Percentiles rank a stretch among this genome's conserved stretches.
phyloP scores from a whole-genome alignment of 805 yeast species.

The Wickerhamiella cacticola region DNA sequence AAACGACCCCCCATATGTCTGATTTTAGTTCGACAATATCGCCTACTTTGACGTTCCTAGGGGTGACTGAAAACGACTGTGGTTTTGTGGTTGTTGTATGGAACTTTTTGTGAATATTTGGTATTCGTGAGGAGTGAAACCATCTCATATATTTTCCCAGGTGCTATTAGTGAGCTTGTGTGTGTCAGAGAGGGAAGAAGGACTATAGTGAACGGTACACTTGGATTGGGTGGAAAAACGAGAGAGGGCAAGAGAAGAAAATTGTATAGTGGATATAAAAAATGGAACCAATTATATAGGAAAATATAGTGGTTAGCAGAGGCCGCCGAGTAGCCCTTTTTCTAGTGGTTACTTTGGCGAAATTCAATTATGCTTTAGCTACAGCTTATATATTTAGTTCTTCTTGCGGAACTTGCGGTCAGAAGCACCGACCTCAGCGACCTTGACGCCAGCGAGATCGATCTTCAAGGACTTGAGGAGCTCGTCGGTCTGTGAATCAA shows the following conservation, averaged over 20 bases:
- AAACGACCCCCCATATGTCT: slow-evolving; percentile 17
- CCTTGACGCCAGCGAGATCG: slow-evolving; percentile 35
- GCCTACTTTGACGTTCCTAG: slow-evolving; percentile 16
- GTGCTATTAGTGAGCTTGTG: no score
- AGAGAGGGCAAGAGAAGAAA: no score
- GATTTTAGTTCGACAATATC: slow-evolving; percentile 18
- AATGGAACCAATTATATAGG: no score
- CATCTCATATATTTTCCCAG: not conserved
- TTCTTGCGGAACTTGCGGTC: slow-evolving; percentile 28
- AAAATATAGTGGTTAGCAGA: no score
- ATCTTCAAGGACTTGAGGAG: slow-evolving; percentile 84
- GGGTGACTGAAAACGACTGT: slow-evolving; percentile 3
- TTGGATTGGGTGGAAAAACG: no score
- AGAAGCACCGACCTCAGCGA: slow-evolving; percentile 35
- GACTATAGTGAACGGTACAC: no score
- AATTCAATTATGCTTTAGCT: slow-evolving; percentile 6
- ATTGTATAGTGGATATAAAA: no score
- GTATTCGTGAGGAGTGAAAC: not conserved
- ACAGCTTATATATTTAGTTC: slow-evolving; percentile 18
- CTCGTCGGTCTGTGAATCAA: slow-evolving; percentile 93
- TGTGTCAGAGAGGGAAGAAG: no score
- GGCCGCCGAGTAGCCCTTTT: no score
- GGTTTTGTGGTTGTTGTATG: not conserved
- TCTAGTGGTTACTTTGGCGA: no score
- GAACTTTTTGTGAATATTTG: not conserved